A percentile compares a stretch with the other conserved stretches of the same genome.
Conservation (phyloP, 192 early-diverging fungal species). For the Fimicolochytrium jonesii region DNA sequence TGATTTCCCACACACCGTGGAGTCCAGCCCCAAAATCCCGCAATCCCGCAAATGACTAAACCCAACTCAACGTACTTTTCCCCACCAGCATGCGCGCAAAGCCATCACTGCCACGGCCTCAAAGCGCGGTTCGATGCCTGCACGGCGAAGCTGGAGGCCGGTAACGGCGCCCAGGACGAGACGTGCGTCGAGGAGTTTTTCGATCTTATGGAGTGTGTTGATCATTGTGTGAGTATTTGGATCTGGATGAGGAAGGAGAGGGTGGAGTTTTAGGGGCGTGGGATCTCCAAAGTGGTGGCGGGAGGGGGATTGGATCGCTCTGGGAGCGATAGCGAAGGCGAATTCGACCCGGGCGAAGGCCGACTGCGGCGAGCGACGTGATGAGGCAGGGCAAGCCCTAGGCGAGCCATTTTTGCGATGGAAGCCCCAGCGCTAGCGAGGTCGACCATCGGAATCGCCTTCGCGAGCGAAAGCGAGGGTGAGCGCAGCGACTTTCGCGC, state of each 20-base stretch:
- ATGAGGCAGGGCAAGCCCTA: neutral
- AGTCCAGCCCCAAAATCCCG: too few species aligned
- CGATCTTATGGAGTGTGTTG: constrained; percentile 25
- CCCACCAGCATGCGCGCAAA: neutral
- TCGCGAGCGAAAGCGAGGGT: too few species aligned
- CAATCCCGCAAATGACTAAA: too few species aligned
- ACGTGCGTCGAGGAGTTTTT: constrained; percentile 26
- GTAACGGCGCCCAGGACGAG: constrained; percentile 17
- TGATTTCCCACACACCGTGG: too few species aligned
- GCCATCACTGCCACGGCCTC: constrained; percentile 25
- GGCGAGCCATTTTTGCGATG: neutral
- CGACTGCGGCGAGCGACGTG: too few species aligned
- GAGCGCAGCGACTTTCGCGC: too few species aligned
- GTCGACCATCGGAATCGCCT: too few species aligned
- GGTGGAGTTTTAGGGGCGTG: neutral
- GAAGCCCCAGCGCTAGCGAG: too few species aligned
- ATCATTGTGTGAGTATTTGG: constrained; percentile 22
- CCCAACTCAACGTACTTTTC: neutral
- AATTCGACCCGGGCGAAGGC: too few species aligned
- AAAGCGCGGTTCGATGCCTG: constrained; percentile 15
- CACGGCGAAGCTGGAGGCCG: constrained; percentile 6
- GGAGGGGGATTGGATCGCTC: neutral
- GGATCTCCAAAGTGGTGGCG: neutral
- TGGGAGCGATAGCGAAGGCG: too few species aligned
- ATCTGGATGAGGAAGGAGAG: neutral